Evolutionary conservation across 495 filamentous ascomycete genomes (phyloP).

Genomic region (Choiromyces venosus): DNA sequence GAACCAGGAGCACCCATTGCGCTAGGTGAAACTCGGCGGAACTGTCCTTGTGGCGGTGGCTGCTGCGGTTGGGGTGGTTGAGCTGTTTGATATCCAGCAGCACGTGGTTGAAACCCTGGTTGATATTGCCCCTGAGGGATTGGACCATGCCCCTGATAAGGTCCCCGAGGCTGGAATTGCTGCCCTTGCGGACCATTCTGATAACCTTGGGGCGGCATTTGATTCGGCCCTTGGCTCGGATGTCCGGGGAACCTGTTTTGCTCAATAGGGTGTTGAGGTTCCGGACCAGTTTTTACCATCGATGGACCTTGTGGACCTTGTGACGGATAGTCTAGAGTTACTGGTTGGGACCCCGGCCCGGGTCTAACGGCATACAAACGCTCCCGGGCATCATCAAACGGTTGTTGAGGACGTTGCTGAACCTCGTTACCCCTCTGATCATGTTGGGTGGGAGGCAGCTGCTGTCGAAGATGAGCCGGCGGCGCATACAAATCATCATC

Average conservation of each 20-base stretch:
- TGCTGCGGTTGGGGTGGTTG: conserved; percentile 7
- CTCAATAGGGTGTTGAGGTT: conserved; percentile 6
- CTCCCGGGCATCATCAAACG: not conserved
- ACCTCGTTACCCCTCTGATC: not conserved
- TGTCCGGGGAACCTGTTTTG: not conserved
- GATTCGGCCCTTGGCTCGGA: conserved; percentile 1
- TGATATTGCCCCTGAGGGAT: conserved; percentile 22
- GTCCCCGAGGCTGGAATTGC: conserved; percentile 11
- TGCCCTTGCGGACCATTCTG: not conserved
- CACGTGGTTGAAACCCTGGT: conserved; percentile 8
- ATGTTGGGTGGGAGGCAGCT: conserved; percentile 16
- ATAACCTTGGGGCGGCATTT: not conserved
- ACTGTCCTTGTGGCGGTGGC: conserved; percentile 21
- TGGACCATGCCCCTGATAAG: not conserved
- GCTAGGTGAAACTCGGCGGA: conserved; percentile 3
- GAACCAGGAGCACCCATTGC: not conserved
- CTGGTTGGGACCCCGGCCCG: not conserved
- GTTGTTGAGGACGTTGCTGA: not conserved
- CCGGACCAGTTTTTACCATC: not conserved
- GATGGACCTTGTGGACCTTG: conserved; percentile 9
- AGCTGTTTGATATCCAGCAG: not conserved
- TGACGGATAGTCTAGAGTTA: not conserved
- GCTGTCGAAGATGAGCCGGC: conserved; percentile 26
- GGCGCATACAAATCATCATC: conserved; percentile 31
- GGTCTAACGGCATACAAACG: not conserved